Percentiles rank a stretch among this genome's conserved stretches.
These are phyloP conservation scores for Neurospora sp. DNA, from an alignment of 495 filamentous ascomycete species.

Conservation along the genomic window DNA sequence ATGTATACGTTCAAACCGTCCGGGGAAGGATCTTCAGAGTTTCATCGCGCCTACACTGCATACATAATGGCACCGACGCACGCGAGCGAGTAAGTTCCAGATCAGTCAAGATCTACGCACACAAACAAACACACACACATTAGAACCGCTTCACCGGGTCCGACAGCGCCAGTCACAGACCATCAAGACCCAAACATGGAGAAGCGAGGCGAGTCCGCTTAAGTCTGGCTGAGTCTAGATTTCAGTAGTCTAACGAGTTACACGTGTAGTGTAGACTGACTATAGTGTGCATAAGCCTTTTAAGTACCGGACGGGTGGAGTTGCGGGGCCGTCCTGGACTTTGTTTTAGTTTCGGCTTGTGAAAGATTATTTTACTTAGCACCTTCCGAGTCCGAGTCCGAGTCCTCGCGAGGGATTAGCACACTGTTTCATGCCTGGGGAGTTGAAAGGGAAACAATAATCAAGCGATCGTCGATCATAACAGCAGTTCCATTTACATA, in stretches of 20 bases:
- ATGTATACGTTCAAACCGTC: not conserved
- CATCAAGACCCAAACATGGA: not conserved
- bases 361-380: not conserved
- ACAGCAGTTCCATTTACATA: no score
- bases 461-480: no score
- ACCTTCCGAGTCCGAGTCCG: not conserved
- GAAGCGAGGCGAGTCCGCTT: not conserved
- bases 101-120: no score
- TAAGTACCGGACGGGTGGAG: not conserved
- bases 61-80: not conserved
- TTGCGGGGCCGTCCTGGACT: not conserved
- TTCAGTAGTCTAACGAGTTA: not conserved
- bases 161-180: not conserved
- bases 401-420: not conserved
- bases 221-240: not conserved
- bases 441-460: not conserved
- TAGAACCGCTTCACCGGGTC: not conserved
- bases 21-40: not conserved
- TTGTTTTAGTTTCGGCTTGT: not conserved
- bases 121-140: not conserved
- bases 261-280: not conserved
- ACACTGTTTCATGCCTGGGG: not conserved
- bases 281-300: not conserved
- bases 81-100: not conserved
- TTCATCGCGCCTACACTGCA: not conserved